phyloP scores from a whole-genome alignment of 2,329 filamentous ascomycete genomes.

The Botryotinia calthae region DNA sequence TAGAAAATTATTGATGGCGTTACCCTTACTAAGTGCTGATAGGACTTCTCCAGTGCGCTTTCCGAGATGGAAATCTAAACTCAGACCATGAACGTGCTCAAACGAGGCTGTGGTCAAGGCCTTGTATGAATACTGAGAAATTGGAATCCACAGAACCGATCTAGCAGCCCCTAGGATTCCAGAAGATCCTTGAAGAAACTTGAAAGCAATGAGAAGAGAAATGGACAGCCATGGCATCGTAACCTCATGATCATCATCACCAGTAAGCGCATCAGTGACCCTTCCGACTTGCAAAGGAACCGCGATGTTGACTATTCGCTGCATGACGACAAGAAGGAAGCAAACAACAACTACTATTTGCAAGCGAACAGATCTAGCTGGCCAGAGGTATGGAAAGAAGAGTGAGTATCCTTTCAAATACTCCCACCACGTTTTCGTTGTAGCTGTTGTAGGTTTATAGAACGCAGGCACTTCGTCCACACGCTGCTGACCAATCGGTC shows the following conservation, averaged over 20 bases:
- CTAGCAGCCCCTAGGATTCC: conserved; percentile 81
- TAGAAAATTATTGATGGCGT: conserved; percentile 92
- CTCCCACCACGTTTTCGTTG: conserved; percentile 91
- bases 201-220: conserved; percentile 71
- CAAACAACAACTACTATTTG: conserved; percentile 79
- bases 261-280: conserved; percentile 73
- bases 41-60: conserved; percentile 96
- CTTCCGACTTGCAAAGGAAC: conserved; percentile 78
- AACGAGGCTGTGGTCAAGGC: conserved; percentile 93
- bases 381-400: conserved; percentile 97
- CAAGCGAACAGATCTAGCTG: conserved; percentile 71
- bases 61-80: conserved; percentile 91
- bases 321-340: conserved; percentile 73
- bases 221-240: conserved; percentile 70
- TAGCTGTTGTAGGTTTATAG: conserved; percentile 82
- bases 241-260: conserved; percentile 46
- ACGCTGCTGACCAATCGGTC: conserved; percentile 42
- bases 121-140: conserved; percentile 94
- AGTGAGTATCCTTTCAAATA: conserved; percentile 89
- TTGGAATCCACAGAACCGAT: conserved; percentile 89
- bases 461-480: conserved; percentile 70
- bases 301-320: conserved; percentile 80
- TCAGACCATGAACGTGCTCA: conserved; percentile 93
- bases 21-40: conserved; percentile 93
- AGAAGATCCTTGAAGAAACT: conserved; percentile 82